These are phyloP conservation scores for Xylariaceae sp. DNA, from an alignment of 2,329 filamentous ascomycete genomes.

Conservation along the genomic window DNA sequence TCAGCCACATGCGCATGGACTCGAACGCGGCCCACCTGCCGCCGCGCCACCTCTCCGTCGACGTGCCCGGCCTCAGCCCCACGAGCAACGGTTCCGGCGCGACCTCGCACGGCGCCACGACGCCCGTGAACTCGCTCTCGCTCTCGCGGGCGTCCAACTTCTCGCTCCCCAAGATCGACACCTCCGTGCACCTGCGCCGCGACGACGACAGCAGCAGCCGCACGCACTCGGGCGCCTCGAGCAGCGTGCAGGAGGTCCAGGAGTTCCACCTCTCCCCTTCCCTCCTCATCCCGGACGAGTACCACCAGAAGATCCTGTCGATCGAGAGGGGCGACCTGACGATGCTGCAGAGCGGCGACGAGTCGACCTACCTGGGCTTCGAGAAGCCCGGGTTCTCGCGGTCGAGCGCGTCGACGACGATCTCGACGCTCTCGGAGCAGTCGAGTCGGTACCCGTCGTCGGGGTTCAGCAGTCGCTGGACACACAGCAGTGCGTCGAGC, in stretches of 20 bases:
- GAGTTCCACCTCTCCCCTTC: constrained; percentile 57
- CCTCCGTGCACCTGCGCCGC: constrained; percentile 29
- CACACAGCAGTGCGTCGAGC: constrained; percentile 43
- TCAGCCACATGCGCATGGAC: constrained; percentile 2
- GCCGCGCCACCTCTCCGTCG: constrained; percentile 31
- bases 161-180: constrained; percentile 43
- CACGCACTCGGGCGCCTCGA: constrained; percentile 42
- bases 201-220: constrained; percentile 30
- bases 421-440: constrained; percentile 43
- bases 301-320: constrained; percentile 48
- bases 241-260: constrained; percentile 53
- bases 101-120: constrained; percentile 41
- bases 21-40: constrained; percentile 15
- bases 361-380: constrained; percentile 28
- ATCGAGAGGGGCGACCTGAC: constrained; percentile 32
- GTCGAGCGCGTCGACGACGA: constrained; percentile 51
- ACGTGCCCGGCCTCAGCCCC: constrained; percentile 47
- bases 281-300: constrained; percentile 57
- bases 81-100: constrained; percentile 41
- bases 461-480: constrained; percentile 48
- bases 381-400: constrained; percentile 38
- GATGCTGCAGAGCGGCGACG: constrained; percentile 30
- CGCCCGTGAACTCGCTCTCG: constrained; percentile 35
- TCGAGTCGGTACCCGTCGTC: constrained; percentile 50
- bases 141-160: constrained; percentile 43